These are phyloP conservation scores for Mycena amicta DNA, from an alignment of 768 basidiomycete genomes.

Conservation along the genomic window DNA sequence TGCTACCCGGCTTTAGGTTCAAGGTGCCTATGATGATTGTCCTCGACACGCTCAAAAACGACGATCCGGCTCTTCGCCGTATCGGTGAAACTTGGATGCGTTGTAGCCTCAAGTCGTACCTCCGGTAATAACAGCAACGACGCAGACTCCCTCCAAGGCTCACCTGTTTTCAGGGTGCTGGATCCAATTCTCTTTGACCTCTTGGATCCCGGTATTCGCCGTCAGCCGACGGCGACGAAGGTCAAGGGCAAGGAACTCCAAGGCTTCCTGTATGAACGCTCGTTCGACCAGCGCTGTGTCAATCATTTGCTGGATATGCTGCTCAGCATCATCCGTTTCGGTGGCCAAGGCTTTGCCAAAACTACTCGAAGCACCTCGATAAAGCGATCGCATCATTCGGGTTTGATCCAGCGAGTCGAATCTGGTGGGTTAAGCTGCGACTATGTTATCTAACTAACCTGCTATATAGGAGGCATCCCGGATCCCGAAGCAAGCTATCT, in stretches of 20 bases:
- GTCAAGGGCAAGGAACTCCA: constrained; percentile 69
- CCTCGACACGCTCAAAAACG: constrained; percentile 77
- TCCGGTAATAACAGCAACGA: no score
- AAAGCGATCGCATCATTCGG: constrained; percentile 64
- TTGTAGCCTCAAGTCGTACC: constrained; percentile 87
- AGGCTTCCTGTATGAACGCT: constrained; percentile 66
- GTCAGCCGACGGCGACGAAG: constrained; percentile 49
- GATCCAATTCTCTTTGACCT: constrained; percentile 86
- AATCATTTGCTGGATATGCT: constrained; percentile 78
- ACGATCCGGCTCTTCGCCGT: constrained; percentile 72
- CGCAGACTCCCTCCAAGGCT: constrained; percentile 1
- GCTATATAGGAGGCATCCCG: constrained; percentile 36
- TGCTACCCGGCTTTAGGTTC: constrained; percentile 80
- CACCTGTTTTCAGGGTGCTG: constrained; percentile 59
- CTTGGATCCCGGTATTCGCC: constrained; percentile 67
- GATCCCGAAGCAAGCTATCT: constrained; percentile 70
- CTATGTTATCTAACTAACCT: constrained; percentile 10
- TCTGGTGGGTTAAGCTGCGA: constrained; percentile 43
- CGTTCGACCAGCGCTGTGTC: constrained; percentile 76
- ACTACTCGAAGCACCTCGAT: constrained; percentile 66
- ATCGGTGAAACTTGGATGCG: constrained; percentile 98
- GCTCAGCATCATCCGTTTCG: constrained; percentile 78
- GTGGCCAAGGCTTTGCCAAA: constrained; percentile 86
- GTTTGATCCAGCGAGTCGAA: constrained; percentile 63
- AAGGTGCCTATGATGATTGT: constrained; percentile 87